Conservation (phyloP, 345 rosid species). For the Pistacia integerrima region DNA sequence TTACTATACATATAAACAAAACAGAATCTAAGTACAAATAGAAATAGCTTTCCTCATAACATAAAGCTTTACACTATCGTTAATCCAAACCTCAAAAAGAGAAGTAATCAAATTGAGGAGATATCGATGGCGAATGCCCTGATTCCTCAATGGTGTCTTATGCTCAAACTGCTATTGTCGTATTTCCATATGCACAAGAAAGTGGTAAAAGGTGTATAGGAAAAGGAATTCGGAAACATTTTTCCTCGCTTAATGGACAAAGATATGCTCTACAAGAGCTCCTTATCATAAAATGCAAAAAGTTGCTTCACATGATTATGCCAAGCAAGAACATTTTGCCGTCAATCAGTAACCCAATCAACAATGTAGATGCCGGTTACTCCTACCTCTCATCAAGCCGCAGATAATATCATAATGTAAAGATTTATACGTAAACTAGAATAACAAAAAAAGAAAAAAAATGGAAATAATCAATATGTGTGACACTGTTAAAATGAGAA, state of each 20-base stretch:
- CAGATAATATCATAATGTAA: conserved; percentile 18
- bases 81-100: not conserved
- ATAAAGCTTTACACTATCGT: not conserved
- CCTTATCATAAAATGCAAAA: conserved; percentile 81
- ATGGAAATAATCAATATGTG: not conserved
- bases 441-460: not conserved
- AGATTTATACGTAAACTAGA: conserved; percentile 6
- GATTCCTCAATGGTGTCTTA: not conserved
- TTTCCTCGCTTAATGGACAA: not conserved
- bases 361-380: conserved; percentile 90
- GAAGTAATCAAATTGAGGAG: not conserved
- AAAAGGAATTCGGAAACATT: not conserved
- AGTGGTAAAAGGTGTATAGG: not conserved
- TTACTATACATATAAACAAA: too few relatives aligned
- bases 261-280: conserved; percentile 35
- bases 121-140: not conserved
- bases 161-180: not conserved
- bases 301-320: conserved; percentile 89
- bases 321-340: conserved; percentile 89
- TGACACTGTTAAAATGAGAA: not conserved
- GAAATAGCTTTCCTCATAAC: not conserved
- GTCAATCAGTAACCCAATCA: conserved; percentile 86
- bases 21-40: not conserved
- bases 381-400: conserved; percentile 97
- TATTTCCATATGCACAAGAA: not conserved